phyloP scores from a whole-genome alignment of 495 filamentous ascomycete species.

The Articulospora tetracladia region DNA sequence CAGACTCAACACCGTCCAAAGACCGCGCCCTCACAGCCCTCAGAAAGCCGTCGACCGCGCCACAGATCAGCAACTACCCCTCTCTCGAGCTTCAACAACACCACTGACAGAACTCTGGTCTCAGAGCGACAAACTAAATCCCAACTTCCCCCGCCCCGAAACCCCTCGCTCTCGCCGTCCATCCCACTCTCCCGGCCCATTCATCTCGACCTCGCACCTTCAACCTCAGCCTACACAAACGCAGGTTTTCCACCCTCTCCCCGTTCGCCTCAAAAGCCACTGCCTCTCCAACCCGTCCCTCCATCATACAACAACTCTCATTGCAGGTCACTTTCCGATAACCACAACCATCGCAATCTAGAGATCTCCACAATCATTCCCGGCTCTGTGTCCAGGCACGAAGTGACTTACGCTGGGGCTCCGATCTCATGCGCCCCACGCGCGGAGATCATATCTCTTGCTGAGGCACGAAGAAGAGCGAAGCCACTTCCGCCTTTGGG shows the following conservation, averaged over 20 bases:
- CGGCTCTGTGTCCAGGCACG: background rate
- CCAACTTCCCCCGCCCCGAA: background rate
- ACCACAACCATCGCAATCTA: background rate
- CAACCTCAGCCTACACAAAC: background rate
- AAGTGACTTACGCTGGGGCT: slow-evolving; percentile 6
- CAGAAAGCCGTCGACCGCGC: background rate
- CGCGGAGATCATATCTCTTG: slow-evolving; percentile 5
- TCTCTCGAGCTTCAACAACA: slow-evolving; percentile 11
- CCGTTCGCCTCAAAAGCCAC: background rate
- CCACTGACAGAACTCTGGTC: background rate
- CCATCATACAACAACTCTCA: background rate
- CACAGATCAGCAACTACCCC: slow-evolving; percentile 1
- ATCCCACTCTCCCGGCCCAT: background rate
- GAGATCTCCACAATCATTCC: slow-evolving; percentile 9
- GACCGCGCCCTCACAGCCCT: slow-evolving; percentile 8
- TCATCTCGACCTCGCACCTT: background rate
- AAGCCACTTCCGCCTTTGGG: slow-evolving; percentile 16
- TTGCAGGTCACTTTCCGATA: background rate
- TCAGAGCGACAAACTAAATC: background rate
- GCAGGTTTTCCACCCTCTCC: background rate
- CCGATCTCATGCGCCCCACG: background rate
- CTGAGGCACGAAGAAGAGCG: slow-evolving; percentile 10
- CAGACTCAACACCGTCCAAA: slow-evolving; percentile 15
- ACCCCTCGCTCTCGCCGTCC: background rate
- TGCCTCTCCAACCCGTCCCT: background rate